phyloP scores from a whole-genome alignment of 2,329 filamentous ascomycete genomes.

The Sporothrix pallida region DNA sequence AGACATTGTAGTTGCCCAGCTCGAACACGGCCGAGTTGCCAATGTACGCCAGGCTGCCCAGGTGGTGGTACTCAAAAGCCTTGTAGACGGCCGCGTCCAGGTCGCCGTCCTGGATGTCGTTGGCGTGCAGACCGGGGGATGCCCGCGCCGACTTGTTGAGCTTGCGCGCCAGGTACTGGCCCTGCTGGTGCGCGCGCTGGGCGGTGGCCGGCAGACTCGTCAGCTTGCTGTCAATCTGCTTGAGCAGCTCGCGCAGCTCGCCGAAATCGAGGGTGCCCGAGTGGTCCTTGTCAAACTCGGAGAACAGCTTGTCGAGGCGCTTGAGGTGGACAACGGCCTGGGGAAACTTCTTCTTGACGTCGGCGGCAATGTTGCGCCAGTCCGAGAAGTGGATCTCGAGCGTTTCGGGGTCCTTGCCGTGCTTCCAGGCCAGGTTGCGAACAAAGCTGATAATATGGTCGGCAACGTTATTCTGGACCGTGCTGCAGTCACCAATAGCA shows the following conservation, averaged over 20 bases:
- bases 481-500: slow-evolving; percentile 93
- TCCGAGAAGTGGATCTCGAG: slow-evolving; percentile 84
- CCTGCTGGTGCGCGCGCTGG: slow-evolving; percentile 95
- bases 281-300: slow-evolving; percentile 89
- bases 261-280: slow-evolving; percentile 92
- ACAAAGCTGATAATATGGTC: slow-evolving; percentile 91
- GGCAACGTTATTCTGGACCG: slow-evolving; percentile 95
- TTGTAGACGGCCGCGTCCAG: slow-evolving; percentile 91
- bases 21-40: slow-evolving; percentile 98
- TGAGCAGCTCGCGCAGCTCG: slow-evolving; percentile 85
- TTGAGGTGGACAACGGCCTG: slow-evolving; percentile 87
- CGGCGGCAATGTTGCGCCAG: slow-evolving; percentile 83
- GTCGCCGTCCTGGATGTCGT: slow-evolving; percentile 86
- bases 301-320: slow-evolving; percentile 88
- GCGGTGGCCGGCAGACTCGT: slow-evolving; percentile 94
- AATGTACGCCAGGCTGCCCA: slow-evolving; percentile 91
- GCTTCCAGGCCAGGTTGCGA: slow-evolving; percentile 87
- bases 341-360: slow-evolving; percentile 87
- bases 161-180: slow-evolving; percentile 88
- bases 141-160: slow-evolving; percentile 88
- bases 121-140: slow-evolving; percentile 74
- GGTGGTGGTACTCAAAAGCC: slow-evolving; percentile 90
- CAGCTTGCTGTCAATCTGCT: slow-evolving; percentile 92
- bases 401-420: slow-evolving; percentile 86
- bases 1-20: slow-evolving; percentile 75